phyloP scores from a whole-genome alignment of 1,284 basidiomycete genomes.

The Cronartium quercuum region DNA sequence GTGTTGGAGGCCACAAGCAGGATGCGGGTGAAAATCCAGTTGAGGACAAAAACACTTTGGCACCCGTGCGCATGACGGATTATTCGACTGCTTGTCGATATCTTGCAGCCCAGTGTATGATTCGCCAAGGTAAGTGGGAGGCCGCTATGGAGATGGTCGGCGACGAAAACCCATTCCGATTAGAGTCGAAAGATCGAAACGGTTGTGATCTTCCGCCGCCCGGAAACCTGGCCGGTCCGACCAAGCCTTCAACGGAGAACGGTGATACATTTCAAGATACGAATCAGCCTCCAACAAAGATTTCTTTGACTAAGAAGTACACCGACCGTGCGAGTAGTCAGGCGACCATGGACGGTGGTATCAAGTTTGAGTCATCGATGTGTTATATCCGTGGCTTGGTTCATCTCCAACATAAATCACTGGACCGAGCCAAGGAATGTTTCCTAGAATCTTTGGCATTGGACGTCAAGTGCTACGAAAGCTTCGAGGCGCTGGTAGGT shows the following conservation, averaged over 20 bases:
- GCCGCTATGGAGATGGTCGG: slow-evolving; percentile 91
- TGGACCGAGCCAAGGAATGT: slow-evolving; percentile 78
- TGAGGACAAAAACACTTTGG: neutral
- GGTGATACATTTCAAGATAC: slow-evolving; percentile 48
- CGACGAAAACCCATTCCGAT: slow-evolving; percentile 74
- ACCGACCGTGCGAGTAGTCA: slow-evolving; percentile 31
- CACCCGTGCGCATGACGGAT: slow-evolving; percentile 60
- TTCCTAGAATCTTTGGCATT: slow-evolving; percentile 91
- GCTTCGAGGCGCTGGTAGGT: slow-evolving; percentile 80
- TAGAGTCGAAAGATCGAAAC: slow-evolving; percentile 42
- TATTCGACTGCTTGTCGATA: slow-evolving; percentile 87
- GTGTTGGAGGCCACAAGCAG: neutral
- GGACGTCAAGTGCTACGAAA: slow-evolving; percentile 96
- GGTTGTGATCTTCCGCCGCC: slow-evolving; percentile 3
- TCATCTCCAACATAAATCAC: slow-evolving; percentile 85
- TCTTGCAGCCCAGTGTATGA: slow-evolving; percentile 87
- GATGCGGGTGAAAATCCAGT: neutral
- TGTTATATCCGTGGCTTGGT: slow-evolving; percentile 86
- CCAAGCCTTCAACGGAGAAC: neutral
- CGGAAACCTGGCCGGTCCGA: slow-evolving; percentile 37
- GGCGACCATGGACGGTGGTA: slow-evolving; percentile 47
- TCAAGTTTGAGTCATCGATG: slow-evolving; percentile 83
- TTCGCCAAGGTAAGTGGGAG: slow-evolving; percentile 84
- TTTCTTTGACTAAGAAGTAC: slow-evolving; percentile 77
- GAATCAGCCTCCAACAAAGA: slow-evolving; percentile 63